phyloP scores from a whole-genome alignment of 2,329 filamentous ascomycete genomes.

The Aspergillus latus region DNA sequence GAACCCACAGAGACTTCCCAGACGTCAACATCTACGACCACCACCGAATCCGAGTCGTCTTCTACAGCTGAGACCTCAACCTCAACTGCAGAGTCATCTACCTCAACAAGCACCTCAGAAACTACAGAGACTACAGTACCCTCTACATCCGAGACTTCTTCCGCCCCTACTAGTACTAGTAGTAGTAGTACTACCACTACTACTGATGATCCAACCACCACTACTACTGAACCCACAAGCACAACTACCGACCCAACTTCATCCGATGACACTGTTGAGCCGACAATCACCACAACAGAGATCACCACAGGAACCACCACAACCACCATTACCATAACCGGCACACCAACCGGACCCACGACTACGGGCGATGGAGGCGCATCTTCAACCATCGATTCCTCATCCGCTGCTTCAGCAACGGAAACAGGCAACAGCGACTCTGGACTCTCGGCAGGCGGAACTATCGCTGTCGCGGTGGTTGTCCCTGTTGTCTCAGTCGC shows the following conservation, averaged over 20 bases:
- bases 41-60: constrained; percentile 22
- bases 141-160: constrained; percentile 19
- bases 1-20: not conserved
- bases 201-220: constrained; percentile 9
- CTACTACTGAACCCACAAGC: constrained; percentile 13
- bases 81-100: constrained; percentile 18
- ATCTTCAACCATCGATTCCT: constrained; percentile 27
- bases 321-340: constrained; percentile 19
- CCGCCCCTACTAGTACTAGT: constrained; percentile 17
- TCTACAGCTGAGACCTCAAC: constrained; percentile 15
- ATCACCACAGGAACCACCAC: constrained; percentile 16
- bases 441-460: constrained; percentile 56
- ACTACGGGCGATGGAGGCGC: constrained; percentile 21
- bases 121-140: constrained; percentile 12
- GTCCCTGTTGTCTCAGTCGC: constrained; percentile 89
- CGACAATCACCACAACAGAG: constrained; percentile 5
- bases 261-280: constrained; percentile 11
- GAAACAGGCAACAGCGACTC: constrained; percentile 26
- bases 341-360: constrained; percentile 16
- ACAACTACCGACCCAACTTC: constrained; percentile 21
- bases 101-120: constrained; percentile 9
- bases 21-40: constrained; percentile 7
- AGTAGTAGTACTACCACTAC: constrained; percentile 17
- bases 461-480: constrained; percentile 88
- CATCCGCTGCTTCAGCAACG: constrained; percentile 28